Conservation (phyloP, 2,329 filamentous ascomycete species). For the Mycosphaerella sp. region DNA sequence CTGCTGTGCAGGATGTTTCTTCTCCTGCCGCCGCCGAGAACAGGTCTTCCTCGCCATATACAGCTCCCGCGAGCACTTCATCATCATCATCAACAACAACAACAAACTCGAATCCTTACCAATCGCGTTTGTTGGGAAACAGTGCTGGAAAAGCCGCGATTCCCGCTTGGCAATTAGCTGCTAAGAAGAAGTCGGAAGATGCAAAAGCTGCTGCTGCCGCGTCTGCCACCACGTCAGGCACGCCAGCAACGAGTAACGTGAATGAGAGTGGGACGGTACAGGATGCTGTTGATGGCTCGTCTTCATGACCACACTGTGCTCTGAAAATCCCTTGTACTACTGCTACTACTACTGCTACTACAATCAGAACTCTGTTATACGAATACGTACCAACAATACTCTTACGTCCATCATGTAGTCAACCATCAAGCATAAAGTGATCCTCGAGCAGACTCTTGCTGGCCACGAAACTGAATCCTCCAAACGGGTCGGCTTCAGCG, state of each 20-base stretch:
- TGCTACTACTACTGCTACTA: neutral
- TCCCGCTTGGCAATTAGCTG: slow-evolving; percentile 50
- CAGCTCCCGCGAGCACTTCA: slow-evolving; percentile 14
- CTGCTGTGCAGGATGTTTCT: slow-evolving; percentile 7
- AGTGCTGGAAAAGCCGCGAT: slow-evolving; percentile 40
- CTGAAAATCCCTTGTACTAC: too few species aligned
- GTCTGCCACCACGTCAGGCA: slow-evolving; percentile 9
- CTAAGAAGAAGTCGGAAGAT: slow-evolving; percentile 44
- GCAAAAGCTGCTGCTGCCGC: slow-evolving; percentile 38
- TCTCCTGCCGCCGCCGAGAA: slow-evolving; percentile 17
- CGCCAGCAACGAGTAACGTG: slow-evolving; percentile 8
- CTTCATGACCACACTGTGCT: neutral
- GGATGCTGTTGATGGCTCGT: slow-evolving; percentile 14
- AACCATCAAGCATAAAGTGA: slow-evolving; percentile 33
- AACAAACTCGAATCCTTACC: slow-evolving; percentile 22
- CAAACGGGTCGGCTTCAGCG: slow-evolving; percentile 44
- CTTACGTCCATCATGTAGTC: slow-evolving; percentile 22
- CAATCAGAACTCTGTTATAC: too few species aligned
- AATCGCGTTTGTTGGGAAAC: slow-evolving; percentile 23
- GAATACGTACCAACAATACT: neutral
- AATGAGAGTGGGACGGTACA: slow-evolving; percentile 25
- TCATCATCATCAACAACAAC: neutral
- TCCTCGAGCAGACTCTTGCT: slow-evolving; percentile 46
- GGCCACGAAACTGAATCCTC: slow-evolving; percentile 50
- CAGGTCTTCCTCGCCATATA: slow-evolving; percentile 20